These are phyloP conservation scores for Capsella bursapastoris DNA, from an alignment of 345 rosid genomes.

Conservation along the genomic window DNA sequence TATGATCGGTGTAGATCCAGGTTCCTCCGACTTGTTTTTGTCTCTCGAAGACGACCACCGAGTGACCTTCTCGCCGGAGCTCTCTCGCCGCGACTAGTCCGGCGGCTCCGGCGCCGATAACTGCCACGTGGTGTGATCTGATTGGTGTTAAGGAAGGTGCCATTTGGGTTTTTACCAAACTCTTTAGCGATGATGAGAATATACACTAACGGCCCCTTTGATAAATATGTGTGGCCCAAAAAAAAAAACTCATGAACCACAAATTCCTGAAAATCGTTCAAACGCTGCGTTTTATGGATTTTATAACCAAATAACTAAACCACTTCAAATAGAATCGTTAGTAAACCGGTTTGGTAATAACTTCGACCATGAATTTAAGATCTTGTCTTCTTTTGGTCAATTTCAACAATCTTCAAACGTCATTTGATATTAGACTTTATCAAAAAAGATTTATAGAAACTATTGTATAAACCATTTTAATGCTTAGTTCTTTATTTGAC, in stretches of 20 bases:
- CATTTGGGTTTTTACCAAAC: constrained; percentile 38
- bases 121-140: constrained; percentile 67
- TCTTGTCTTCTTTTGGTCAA: too few species aligned
- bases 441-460: too few species aligned
- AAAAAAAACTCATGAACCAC: constrained; percentile 13
- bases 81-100: constrained; percentile 79
- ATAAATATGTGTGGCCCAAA: constrained; percentile 17
- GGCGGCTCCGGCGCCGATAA: constrained; percentile 87
- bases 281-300: background rate
- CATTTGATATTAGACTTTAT: too few species aligned
- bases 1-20: constrained; percentile 67
- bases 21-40: constrained; percentile 69
- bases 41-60: constrained; percentile 77
- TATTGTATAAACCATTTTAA: too few species aligned
- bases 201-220: background rate
- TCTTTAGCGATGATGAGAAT: constrained; percentile 3
- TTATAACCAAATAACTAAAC: background rate
- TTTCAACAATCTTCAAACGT: too few species aligned
- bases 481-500: too few species aligned
- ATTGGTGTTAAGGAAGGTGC: constrained; percentile 40
- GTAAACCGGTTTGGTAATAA: too few species aligned
- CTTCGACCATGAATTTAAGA: too few species aligned
- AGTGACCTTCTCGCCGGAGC: constrained; percentile 80
- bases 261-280: background rate
- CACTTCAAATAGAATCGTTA: background rate